Conservation (phyloP, 148 eudicot genomes). For the Chenopodium album region DNA sequence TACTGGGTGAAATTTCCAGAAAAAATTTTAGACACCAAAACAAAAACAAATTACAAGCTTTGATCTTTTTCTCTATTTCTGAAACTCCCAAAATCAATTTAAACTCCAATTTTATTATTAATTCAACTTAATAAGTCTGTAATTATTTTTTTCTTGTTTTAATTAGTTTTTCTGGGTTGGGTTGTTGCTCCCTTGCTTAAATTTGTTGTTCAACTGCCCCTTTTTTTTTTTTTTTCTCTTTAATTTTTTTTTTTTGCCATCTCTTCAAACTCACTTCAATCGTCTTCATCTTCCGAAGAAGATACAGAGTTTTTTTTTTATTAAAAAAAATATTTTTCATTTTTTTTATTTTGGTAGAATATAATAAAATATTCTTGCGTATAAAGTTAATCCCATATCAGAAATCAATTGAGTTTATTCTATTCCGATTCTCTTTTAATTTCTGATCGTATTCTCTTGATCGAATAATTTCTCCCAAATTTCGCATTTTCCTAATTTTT, state of each 20-base stretch:
- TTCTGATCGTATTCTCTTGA: conserved; percentile 8
- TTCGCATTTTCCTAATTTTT: background rate
- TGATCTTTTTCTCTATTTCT: background rate
- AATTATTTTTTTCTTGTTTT: background rate
- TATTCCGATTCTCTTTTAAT: conserved; percentile 12
- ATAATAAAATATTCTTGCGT: conserved; percentile 8
- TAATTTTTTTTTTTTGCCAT: background rate
- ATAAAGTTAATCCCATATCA: conserved; percentile 18
- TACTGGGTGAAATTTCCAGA: background rate
- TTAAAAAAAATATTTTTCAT: background rate
- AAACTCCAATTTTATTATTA: background rate
- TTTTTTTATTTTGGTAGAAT: background rate
- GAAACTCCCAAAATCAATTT: background rate
- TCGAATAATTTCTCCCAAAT: conserved; percentile 16
- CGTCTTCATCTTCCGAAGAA: conserved; percentile 14
- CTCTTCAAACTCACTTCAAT: background rate
- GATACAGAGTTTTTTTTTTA: background rate
- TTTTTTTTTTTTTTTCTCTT: background rate
- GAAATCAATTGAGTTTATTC: conserved; percentile 10
- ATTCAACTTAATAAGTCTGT: background rate
- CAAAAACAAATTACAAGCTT: background rate
- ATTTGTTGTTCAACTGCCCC: conserved; percentile 26
- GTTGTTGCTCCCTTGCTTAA: background rate
- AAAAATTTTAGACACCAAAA: background rate
- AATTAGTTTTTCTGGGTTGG: conserved; percentile 3